A percentile compares a stretch with the other conserved stretches of the same genome.
These are phyloP conservation scores for Pseudognaphalium luteoalbum DNA, from an alignment of 129 eudicot species.

Conservation along the genomic window DNA sequence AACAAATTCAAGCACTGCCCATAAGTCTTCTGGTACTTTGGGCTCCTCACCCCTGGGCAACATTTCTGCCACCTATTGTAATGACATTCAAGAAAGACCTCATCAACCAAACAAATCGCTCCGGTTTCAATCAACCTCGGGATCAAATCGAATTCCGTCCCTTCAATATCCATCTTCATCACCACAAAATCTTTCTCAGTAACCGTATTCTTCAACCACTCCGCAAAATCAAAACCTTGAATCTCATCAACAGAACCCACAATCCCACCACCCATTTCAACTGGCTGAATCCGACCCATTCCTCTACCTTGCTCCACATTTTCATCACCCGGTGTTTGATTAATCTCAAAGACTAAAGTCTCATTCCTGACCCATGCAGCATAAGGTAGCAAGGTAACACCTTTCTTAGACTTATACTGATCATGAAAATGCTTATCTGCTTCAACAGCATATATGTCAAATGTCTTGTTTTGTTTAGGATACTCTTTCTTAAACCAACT, in stretches of 20 bases:
- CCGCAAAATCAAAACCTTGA: slow-evolving; percentile 87
- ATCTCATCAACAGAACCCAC: slow-evolving; percentile 70
- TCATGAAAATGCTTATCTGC: slow-evolving; percentile 74
- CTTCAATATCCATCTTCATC: slow-evolving; percentile 99
- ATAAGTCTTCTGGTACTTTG: slow-evolving; percentile 76
- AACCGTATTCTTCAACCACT: slow-evolving; percentile 75
- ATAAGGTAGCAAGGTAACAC: slow-evolving; percentile 75
- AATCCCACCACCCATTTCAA: slow-evolving; percentile 45
- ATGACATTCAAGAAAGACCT: slow-evolving; percentile 93
- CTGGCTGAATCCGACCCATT: slow-evolving; percentile 88
- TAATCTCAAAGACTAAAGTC: slow-evolving; percentile 75
- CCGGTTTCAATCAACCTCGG: slow-evolving; percentile 87
- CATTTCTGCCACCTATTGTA: slow-evolving; percentile 96
- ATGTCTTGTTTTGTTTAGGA: slow-evolving; percentile 87
- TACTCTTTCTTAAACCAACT: slow-evolving; percentile 95
- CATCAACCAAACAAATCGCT: slow-evolving; percentile 89
- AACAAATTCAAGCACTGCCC: slow-evolving; percentile 79
- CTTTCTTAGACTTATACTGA: slow-evolving; percentile 62
- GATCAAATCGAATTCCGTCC: slow-evolving; percentile 87
- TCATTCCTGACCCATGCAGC: slow-evolving; percentile 97
- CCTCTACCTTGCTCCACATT: slow-evolving; percentile 73
- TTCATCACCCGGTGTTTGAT: slow-evolving; percentile 67
- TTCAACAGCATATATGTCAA: slow-evolving; percentile 78
- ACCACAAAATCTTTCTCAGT: slow-evolving; percentile 80
- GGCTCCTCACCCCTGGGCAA: slow-evolving; percentile 86